Evolutionary conservation across 2,329 filamentous ascomycete species (phyloP), one percentile per base, ranked within the genome.

Genomic region (Aspergillus bombycis): DNA sequence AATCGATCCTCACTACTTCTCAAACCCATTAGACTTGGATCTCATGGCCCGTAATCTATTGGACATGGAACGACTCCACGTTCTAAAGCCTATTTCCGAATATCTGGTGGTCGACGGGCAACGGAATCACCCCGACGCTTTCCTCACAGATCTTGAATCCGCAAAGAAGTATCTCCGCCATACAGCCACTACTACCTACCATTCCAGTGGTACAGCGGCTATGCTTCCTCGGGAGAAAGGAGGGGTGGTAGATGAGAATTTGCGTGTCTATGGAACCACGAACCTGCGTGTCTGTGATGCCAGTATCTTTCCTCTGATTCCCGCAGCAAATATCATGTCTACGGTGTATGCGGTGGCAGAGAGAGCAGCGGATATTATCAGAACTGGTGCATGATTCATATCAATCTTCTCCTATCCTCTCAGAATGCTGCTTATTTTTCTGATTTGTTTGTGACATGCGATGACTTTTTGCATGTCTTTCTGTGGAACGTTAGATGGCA

Each of bases 311-410:
- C 77, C 77, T 0, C 65, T 79, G 14, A 68, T 79, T 32, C 72
- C 75, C 4, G 70, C 73, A 34, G 78, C 75, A 4, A 78, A 81
- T 65, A 73, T 78, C 5, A 71, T 77, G 64, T 69, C 73, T 3
- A 76, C 74, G 5, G 68, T 81, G 23, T 82, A 77, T 72, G 74
- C 75, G 0, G 69, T 78, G 3, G 77, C 74, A 0, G 77, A 77
- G 62, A 72, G 72, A 63, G 77, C 71, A 10, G 71, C 72, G 1
- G 74, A 78, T 66, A 57, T 61, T 1, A 34, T 61, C 45, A 55
- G 7, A 41, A 16, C 38, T 9, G 38, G 19, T 4, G 32, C 32
- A 10, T 34, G 11, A 34, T 10, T 34, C 11, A 34, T 28, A 5
- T 28, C 26, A 11, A 34, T 10, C 32, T 34, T 11, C 32, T 12